Base-by-base conservation (phyloP, 1,139 yeast species). In the Hansenula lynferdii region DNA sequence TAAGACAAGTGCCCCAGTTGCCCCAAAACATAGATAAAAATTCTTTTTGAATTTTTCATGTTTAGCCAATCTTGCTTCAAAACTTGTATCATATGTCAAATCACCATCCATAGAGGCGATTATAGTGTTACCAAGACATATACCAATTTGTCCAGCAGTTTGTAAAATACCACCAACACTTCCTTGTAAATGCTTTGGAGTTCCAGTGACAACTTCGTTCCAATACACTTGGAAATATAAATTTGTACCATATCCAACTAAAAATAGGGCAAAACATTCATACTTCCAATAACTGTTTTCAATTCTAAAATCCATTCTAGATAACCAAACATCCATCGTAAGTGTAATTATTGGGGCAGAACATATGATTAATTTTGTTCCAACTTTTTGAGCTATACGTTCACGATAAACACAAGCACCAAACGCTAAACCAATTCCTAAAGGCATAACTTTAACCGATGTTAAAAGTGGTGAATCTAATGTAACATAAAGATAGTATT, bases 241-340 rank as follows among this genome's bases (percentile, higher is more conserved):
- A n/a, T 49, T 47, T 7, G 41, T 43, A 0, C 59, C 60, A 32
- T 38, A 41, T 1, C 60, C 41, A 5, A 50, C 42, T 1, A 55
- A 26, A 5, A 46, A 32, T 11, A 39, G 44, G 7, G 55, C 30
- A 20, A 50, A 35, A 14, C 56, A 45, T n/a, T 53, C 55, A 39
- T 42, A 54, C 30, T 56, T 60, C 63, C 64, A 61, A 38, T 46
- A 62, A 9, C 48, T 42, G 20, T 54, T 43, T 0, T 19, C 3
- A 3, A 16, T 34, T 6, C 34, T 33, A 34, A 43, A 49, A 31
- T 56, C 48, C 3, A 48, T 25, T 24, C 59, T 42, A 12, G 57
- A 49, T n/a, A 45, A 17, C 54, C 62, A 54, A 19, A 58, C 42
- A 10, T 43, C 9, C 11, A 33, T 28, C 7, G 44, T 40, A 5